Evolutionary conservation across 2,329 filamentous ascomycete species (phyloP), one percentile per base, ranked within the genome.

Genomic region (Atkinsonella hypoxylon): DNA sequence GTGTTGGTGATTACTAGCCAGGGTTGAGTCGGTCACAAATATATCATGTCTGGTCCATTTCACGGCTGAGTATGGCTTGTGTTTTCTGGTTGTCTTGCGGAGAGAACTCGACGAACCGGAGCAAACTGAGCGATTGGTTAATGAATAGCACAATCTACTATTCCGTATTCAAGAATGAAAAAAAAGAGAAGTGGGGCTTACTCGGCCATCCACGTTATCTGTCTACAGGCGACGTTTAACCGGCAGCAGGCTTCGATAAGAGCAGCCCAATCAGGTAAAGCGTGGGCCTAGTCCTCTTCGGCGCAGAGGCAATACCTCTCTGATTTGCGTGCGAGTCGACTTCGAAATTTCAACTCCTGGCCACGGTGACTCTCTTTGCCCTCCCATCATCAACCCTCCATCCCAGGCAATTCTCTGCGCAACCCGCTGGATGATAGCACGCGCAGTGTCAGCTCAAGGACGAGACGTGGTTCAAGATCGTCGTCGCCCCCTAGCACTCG

Each of bases 341-440:
- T 64, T 70, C 62, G 67, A 71, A 70, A 70, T 68, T 69, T 69
- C 67, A 69, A 68, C 67, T 65, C 62, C 66, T 68, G 60, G 62
- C 55, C 58, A 57, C 53, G 60, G 64, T 60, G 58, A 54, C 60
- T 61, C 59, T 58, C 62, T 60, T 44, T 59, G 61, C 39, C 42
- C 41, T 45, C 43, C 48, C 36, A 47, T 54, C 52, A 64, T 62
- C 65, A 62, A 58, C 61, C 58, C 57, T 64, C 62, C 62, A 56
- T 61, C 62, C 58, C 57, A 61, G 56, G 60, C 59, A 55, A 56
- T 57, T 57, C 59, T 30, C 40, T 54, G 57, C 59, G 58, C 59
- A 59, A 56, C 57, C 58, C 57, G 55, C 59, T 67, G 64, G 52
- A 69, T 67, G 67, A 67, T 56, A 63, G 54, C 57, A 60, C 56